Percentiles rank a stretch among this genome's conserved stretches.
These are phyloP conservation scores for Flaveria trinervia DNA, from an alignment of 129 eudicot genomes.

Conservation along the genomic window DNA sequence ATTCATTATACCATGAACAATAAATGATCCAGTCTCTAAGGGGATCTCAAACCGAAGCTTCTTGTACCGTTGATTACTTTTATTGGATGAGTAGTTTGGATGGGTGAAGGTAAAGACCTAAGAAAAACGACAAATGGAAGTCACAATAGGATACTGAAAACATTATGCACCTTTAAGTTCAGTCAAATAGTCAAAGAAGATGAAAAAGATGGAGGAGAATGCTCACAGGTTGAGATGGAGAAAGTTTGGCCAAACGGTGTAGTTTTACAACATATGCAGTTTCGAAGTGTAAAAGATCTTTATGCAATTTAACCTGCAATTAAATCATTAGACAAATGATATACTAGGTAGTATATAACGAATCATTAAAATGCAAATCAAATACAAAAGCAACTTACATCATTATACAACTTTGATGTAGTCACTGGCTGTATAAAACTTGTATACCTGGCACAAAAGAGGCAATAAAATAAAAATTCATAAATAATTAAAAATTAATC, in stretches of 20 bases:
- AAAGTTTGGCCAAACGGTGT: slow-evolving; percentile 88
- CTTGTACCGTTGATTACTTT: slow-evolving; percentile 77
- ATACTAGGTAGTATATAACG: neutral
- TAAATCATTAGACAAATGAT: neutral
- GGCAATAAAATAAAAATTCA: slow-evolving; percentile 1
- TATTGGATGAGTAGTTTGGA: slow-evolving; percentile 63
- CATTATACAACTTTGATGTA: slow-evolving; percentile 76
- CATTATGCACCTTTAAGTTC: slow-evolving; percentile 7
- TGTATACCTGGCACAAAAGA: slow-evolving; percentile 64
- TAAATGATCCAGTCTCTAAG: slow-evolving; percentile 74
- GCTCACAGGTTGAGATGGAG: slow-evolving; percentile 84
- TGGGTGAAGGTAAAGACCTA: slow-evolving; percentile 89
- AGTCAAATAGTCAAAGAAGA: slow-evolving; percentile 5
- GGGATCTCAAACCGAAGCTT: slow-evolving; percentile 81
- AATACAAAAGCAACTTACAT: slow-evolving; percentile 43
- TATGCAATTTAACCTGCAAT: slow-evolving; percentile 76
- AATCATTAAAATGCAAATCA: neutral
- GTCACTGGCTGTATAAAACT: slow-evolving; percentile 93
- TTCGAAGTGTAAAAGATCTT: slow-evolving; percentile 90
- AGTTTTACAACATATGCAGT: slow-evolving; percentile 94
- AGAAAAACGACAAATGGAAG: slow-evolving; percentile 15
- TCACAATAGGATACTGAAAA: neutral
- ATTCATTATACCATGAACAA: slow-evolving; percentile 78
- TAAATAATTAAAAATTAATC: neutral
- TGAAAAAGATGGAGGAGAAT: neutral